These are phyloP conservation scores for Vigna unguiculata DNA, from an alignment of 306 rosid species.

Conservation along the genomic window DNA sequence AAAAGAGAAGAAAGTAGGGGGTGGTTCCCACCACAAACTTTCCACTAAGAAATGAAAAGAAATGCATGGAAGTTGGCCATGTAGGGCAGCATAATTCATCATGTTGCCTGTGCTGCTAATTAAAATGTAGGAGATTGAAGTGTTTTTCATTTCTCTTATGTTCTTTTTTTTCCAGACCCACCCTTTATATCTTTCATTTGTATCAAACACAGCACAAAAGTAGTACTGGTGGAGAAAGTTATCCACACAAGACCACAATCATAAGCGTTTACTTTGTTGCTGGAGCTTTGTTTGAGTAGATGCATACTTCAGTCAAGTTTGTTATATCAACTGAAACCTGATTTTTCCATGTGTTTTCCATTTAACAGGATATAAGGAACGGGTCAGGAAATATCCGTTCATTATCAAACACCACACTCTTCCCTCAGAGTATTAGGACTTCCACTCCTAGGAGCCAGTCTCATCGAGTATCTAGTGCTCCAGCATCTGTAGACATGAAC, in stretches of 20 bases:
- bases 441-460: slow-evolving; percentile 69
- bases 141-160: too few relatives aligned
- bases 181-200: too few relatives aligned
- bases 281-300: slow-evolving; percentile 22
- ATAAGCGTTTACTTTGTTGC: slow-evolving; percentile 13
- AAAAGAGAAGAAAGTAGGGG: too few relatives aligned
- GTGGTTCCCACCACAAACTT: too few relatives aligned
- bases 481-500: slow-evolving; percentile 49
- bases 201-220: too few relatives aligned
- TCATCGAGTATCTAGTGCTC: slow-evolving; percentile 54
- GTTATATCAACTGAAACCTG: slow-evolving; percentile 23
- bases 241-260: neutral
- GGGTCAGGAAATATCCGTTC: slow-evolving; percentile 74
- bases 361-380: slow-evolving; percentile 83
- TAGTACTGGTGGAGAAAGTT: neutral
- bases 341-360: slow-evolving; percentile 24
- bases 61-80: too few relatives aligned
- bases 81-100: too few relatives aligned
- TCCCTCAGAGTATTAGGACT: slow-evolving; percentile 86
- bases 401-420: slow-evolving; percentile 80
- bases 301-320: slow-evolving; percentile 18
- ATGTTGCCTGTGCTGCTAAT: too few relatives aligned
- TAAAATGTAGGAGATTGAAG: too few relatives aligned
- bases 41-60: too few relatives aligned
- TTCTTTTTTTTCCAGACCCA: too few relatives aligned